Conservation (phyloP, 225 moss, liverwort and hornwort genomes). For the Bryoerythrophyllum caledonicum region DNA sequence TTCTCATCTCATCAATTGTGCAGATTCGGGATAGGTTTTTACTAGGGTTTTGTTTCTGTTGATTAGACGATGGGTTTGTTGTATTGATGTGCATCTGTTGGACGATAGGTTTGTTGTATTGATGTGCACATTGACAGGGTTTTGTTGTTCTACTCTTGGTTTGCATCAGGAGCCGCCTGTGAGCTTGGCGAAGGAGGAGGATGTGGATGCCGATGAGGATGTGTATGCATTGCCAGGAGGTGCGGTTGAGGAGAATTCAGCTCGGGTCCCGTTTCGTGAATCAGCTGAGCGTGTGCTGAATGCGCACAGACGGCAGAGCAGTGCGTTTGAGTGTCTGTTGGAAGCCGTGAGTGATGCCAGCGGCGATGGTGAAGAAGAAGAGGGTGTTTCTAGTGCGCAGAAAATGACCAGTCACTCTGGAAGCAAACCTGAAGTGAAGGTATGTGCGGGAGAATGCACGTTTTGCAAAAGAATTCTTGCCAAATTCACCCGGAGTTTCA, state of each 20-base stretch:
- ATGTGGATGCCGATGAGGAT: not conserved
- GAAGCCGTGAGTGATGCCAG: constrained; percentile 47
- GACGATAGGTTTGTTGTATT: not conserved
- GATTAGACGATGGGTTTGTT: not conserved
- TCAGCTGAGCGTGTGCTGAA: constrained; percentile 29
- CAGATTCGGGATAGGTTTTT: no score
- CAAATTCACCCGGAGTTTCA: not conserved
- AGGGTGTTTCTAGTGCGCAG: constrained; percentile 2
- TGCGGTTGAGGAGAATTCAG: constrained; percentile 18
- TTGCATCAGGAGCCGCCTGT: constrained; percentile 33
- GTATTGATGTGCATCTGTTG: not conserved
- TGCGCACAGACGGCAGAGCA: constrained; percentile 30
- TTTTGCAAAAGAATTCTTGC: not conserved
- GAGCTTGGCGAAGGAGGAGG: constrained; percentile 23
- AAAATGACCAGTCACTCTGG: not conserved
- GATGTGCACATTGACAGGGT: constrained; percentile 1
- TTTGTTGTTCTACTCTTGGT: not conserved
- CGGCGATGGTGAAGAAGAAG: constrained; percentile 30
- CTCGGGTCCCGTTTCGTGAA: constrained; percentile 12
- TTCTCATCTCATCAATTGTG: no score
- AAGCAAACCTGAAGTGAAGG: constrained; percentile 34
- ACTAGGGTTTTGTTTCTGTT: no score
- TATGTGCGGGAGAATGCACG: not conserved
- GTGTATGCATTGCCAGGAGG: constrained; percentile 6
- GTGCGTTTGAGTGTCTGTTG: constrained; percentile 50